phyloP scores from a whole-genome alignment of 176 grass and related monocot genomes.

The Guadua angustifolia region DNA sequence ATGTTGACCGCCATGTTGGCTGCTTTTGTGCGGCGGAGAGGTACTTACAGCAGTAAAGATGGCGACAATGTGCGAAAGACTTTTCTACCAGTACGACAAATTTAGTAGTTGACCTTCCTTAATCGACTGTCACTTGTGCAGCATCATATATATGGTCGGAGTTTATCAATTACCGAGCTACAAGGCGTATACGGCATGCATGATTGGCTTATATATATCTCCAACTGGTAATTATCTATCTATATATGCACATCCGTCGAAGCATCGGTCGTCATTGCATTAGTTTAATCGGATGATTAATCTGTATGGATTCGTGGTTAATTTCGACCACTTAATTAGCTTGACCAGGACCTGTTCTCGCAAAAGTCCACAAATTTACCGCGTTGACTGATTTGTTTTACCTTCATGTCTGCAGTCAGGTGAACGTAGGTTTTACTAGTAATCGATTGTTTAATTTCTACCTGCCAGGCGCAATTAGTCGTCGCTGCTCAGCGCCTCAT shows the following conservation, averaged over 20 bases:
- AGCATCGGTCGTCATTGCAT: not conserved
- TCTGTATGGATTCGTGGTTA: not conserved
- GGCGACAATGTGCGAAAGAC: not conserved
- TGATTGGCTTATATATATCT: slow-evolving; percentile 8
- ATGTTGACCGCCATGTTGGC: no score
- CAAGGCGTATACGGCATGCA: not conserved
- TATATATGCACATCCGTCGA: not conserved
- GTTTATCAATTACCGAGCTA: slow-evolving; percentile 3
- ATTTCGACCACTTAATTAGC: not conserved
- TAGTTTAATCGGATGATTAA: not conserved
- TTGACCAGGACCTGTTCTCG: not conserved
- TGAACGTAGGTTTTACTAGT: no score
- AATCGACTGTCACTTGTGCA: not conserved
- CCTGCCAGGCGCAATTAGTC: not conserved
- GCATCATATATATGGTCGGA: not conserved
- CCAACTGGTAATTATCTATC: slow-evolving; percentile 44
- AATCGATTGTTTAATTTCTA: no score
- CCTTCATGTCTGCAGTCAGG: no score
- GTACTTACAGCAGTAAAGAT: no score
- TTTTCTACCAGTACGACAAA: slow-evolving; percentile 30
- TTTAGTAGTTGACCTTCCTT: slow-evolving; percentile 26
- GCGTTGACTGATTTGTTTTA: not conserved
- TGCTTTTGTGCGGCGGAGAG: no score
- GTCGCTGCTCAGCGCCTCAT: slow-evolving; percentile 8
- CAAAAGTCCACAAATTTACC: not conserved